Percentiles rank a stretch among this genome's conserved stretches.
phyloP scores from a whole-genome alignment of 192 early-diverging fungal genomes.

The Pecoramyces ruminantium region DNA sequence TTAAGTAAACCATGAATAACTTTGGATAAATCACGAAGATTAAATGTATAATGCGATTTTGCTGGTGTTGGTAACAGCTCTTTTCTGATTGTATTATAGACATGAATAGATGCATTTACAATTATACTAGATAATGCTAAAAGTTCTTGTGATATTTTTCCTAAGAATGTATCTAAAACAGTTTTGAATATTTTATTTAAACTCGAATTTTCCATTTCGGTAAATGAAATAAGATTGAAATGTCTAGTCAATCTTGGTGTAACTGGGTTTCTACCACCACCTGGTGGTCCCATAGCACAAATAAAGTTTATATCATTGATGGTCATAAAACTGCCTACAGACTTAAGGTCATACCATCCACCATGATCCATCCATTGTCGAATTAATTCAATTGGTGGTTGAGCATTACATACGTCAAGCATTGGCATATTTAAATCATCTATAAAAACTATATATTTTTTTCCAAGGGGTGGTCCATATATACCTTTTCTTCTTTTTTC shows the following conservation, averaged over 20 bases:
- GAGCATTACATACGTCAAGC: conserved; percentile 36
- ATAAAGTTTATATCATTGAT: conserved; percentile 23
- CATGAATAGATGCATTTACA: conserved; percentile 31
- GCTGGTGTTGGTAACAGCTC: conserved; percentile 39
- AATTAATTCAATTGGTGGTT: conserved; percentile 37
- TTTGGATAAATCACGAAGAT: conserved; percentile 34
- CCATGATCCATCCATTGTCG: conserved; percentile 38
- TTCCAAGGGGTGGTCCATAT: conserved; percentile 29
- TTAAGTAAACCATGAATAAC: conserved; percentile 37
- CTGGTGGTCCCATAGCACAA: conserved; percentile 36
- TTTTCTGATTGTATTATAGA: conserved; percentile 34
- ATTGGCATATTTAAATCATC: conserved; percentile 49
- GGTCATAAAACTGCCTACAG: conserved; percentile 22
- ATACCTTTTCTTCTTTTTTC: conserved; percentile 46
- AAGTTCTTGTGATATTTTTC: conserved; percentile 24
- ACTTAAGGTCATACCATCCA: conserved; percentile 30
- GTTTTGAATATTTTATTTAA: conserved; percentile 31
- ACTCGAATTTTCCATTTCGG: conserved; percentile 22
- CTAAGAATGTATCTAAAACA: conserved; percentile 33
- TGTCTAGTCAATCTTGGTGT: conserved; percentile 33
- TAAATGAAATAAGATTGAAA: conserved; percentile 39
- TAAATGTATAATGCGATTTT: conserved; percentile 46
- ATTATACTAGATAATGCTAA: conserved; percentile 18
- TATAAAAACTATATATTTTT: conserved; percentile 33
- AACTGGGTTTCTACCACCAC: conserved; percentile 32